A percentile compares a stretch with the other conserved stretches of the same genome.
Conservation (phyloP, 352 stramenopile species). For the Pythium chondricola region DNA sequence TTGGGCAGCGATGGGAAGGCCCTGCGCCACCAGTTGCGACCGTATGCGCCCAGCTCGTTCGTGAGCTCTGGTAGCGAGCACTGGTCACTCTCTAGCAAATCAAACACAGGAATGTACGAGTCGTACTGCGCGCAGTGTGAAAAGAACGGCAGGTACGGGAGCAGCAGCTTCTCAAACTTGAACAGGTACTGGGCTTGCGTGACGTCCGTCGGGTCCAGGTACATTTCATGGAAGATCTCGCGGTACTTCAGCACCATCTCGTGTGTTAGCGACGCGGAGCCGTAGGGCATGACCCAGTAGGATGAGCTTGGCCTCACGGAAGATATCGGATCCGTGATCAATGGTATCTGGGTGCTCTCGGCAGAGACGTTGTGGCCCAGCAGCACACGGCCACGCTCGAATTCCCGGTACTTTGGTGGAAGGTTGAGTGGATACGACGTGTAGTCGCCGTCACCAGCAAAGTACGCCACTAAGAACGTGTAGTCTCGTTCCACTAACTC, state of each 20-base stretch:
- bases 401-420: conserved; percentile 89
- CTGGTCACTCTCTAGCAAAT: conserved; percentile 88
- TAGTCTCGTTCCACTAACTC: conserved; percentile 77
- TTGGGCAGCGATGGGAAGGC: conserved; percentile 86
- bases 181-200: conserved; percentile 50
- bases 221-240: conserved; percentile 93
- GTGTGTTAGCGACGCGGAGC: conserved; percentile 68
- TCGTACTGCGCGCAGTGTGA: conserved; percentile 96
- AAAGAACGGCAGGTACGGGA: conserved; percentile 96
- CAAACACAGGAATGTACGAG: conserved; percentile 92
- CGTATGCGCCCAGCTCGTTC: conserved; percentile 54
- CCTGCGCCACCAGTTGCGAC: conserved; percentile 66
- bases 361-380: conserved; percentile 90
- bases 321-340: conserved; percentile 69
- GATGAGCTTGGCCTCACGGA: conserved; percentile 42
- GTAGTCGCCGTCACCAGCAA: conserved; percentile 43
- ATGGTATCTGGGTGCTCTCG: conserved; percentile 50
- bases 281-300: conserved; percentile 73
- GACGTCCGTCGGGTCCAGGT: conserved; percentile 40
- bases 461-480: conserved; percentile 88
- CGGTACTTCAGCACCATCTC: conserved; percentile 91
- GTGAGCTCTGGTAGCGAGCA: conserved; percentile 86
- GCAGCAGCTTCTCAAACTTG: conserved; percentile 74
- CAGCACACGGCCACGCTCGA: conserved; percentile 91
- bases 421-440: conserved; percentile 90